Evolutionary conservation across 441 rosid genomes (phyloP).

Genomic region (Corymbia calophylla): DNA sequence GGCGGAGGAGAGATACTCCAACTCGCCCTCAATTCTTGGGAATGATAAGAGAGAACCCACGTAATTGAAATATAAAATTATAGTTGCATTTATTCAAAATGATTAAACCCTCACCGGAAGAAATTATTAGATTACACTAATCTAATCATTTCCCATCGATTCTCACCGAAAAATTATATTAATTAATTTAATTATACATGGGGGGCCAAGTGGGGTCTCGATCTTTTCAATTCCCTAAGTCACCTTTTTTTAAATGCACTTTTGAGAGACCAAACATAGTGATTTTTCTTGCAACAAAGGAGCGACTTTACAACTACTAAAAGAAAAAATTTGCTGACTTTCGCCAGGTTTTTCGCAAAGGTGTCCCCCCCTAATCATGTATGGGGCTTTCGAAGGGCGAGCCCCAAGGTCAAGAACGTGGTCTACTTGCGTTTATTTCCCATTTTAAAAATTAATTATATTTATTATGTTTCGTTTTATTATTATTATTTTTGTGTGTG

Average conservation of each 20-base stretch:
- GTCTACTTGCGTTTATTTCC: constrained; percentile 12
- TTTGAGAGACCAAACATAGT: background rate
- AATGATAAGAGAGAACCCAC: background rate
- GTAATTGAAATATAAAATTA: background rate
- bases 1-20: background rate
- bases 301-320: background rate
- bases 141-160: constrained; percentile 13
- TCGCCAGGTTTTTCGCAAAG: constrained; percentile 6
- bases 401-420: constrained; percentile 20
- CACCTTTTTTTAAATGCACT: background rate
- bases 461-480: background rate
- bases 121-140: background rate
- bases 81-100: constrained; percentile 21
- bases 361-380: constrained; percentile 20
- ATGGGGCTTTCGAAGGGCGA: background rate
- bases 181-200: background rate
- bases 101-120: background rate
- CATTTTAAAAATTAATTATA: background rate
- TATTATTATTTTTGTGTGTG: background rate
- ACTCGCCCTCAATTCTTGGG: background rate
- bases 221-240: constrained; percentile 1
- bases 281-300: background rate
- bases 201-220: constrained; percentile 13
- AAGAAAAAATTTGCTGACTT: background rate
- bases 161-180: background rate